Conservation (phyloP, 2,329 filamentous ascomycete genomes). For the Fusarium sp. region DNA sequence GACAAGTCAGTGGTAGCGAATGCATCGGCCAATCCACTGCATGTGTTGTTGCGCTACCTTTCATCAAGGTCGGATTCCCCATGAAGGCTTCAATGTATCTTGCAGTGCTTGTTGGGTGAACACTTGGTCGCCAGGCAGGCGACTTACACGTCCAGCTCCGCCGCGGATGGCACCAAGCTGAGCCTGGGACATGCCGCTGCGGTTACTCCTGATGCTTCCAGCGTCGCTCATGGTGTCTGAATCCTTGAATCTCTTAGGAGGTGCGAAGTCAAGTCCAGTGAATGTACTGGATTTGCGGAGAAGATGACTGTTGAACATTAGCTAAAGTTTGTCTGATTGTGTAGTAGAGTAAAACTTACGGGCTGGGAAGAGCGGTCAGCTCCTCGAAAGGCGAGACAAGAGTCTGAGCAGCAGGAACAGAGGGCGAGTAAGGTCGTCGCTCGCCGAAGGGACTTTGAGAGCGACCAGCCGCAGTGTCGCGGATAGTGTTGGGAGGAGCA, state of each 20-base stretch:
- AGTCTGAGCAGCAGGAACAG: constrained; percentile 79
- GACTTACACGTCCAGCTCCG: constrained; percentile 88
- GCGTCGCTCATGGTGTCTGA: constrained; percentile 71
- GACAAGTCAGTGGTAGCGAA: constrained; percentile 10
- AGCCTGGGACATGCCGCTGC: constrained; percentile 77
- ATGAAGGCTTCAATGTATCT: constrained; percentile 69
- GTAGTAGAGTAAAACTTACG: constrained; percentile 69
- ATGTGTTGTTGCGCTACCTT: constrained; percentile 19
- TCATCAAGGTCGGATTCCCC: constrained; percentile 63
- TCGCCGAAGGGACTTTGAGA: constrained; percentile 73
- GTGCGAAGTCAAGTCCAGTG: constrained; percentile 83
- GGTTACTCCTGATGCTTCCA: constrained; percentile 74
- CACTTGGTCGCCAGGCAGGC: constrained; percentile 83
- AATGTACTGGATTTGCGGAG: constrained; percentile 83
- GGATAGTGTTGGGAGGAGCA: constrained; percentile 78
- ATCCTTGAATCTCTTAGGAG: constrained; percentile 79
- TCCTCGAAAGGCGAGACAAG: constrained; percentile 89
- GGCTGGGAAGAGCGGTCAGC: constrained; percentile 85
- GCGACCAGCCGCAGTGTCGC: constrained; percentile 76
- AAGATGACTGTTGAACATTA: constrained; percentile 65
- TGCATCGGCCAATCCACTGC: constrained; percentile 7
- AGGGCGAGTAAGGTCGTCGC: constrained; percentile 78
- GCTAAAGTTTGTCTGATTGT: constrained; percentile 1
- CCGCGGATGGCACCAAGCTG: constrained; percentile 79
- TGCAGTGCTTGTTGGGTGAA: constrained; percentile 78